Conservation (phyloP, 2,329 filamentous ascomycete species). For the Diaporthe citriasiana region DNA sequence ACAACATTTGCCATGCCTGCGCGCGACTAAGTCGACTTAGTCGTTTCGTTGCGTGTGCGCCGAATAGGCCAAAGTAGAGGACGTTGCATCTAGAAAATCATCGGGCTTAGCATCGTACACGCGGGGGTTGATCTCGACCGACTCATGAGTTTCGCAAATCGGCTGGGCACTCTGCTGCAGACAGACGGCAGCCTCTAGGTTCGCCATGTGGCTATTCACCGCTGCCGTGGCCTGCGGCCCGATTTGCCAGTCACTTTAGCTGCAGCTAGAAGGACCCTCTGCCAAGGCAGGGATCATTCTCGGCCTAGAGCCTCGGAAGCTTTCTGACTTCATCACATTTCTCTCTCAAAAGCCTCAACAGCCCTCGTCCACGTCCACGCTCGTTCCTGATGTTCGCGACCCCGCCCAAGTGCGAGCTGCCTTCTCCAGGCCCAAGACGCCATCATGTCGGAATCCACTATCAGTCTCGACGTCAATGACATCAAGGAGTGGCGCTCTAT, state of each 20-base stretch:
- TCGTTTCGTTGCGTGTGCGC: neutral
- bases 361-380: constrained; percentile 7
- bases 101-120: constrained; percentile 6
- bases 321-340: neutral
- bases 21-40: neutral
- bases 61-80: constrained; percentile 14
- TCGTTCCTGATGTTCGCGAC: constrained; percentile 8
- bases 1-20: neutral
- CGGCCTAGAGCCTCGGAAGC: neutral
- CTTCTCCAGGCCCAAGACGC: constrained; percentile 16
- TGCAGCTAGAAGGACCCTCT: constrained; percentile 16
- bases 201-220: constrained; percentile 21
- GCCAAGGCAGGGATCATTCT: neutral
- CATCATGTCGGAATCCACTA: constrained; percentile 35
- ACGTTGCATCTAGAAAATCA: constrained; percentile 17
- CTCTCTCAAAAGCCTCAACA: constrained; percentile 16
- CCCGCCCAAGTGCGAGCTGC: constrained; percentile 4
- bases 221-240: constrained; percentile 28
- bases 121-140: neutral
- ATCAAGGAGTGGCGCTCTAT: constrained; percentile 79
- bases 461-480: constrained; percentile 62
- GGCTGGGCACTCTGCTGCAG: neutral
- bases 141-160: neutral
- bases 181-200: neutral
- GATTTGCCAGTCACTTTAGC: neutral